Percentiles rank a stretch among this genome's conserved stretches.
Evolutionary conservation across 192 early-diverging fungal genomes (phyloP).

Genomic region (Mortierella antarctica): DNA sequence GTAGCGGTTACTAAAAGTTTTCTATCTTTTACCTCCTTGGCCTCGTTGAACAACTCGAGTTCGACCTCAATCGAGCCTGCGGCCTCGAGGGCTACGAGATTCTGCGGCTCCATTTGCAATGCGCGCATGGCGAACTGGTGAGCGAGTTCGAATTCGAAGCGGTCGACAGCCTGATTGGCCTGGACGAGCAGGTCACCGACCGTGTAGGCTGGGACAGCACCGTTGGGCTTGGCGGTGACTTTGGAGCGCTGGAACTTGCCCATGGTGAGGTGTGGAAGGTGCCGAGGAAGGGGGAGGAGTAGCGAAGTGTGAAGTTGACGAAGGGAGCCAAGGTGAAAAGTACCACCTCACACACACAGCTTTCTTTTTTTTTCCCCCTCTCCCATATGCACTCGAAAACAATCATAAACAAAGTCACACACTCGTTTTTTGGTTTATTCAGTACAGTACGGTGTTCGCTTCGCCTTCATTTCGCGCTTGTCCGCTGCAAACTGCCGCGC

Average conservation of each 20-base stretch:
- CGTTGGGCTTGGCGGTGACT: constrained; percentile 17
- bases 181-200: constrained; percentile 70
- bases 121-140: constrained; percentile 76
- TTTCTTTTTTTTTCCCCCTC: too few relatives aligned
- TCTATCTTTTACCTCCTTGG: constrained; percentile 60
- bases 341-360: too few relatives aligned
- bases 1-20: background rate
- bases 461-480: constrained; percentile 16
- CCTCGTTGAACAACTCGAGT: constrained; percentile 71
- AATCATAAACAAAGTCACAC: background rate
- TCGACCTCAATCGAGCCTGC: constrained; percentile 85
- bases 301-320: too few relatives aligned
- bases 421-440: background rate
- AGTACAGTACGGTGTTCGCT: background rate
- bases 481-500: constrained; percentile 37
- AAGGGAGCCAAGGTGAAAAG: too few relatives aligned
- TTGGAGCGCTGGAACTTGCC: constrained; percentile 49
- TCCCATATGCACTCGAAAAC: too few relatives aligned
- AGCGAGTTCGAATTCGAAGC: constrained; percentile 80
- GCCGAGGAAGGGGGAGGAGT: too few relatives aligned
- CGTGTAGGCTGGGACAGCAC: constrained; percentile 54
- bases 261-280: constrained; percentile 8
- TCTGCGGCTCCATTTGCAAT: constrained; percentile 66
- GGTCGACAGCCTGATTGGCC: constrained; percentile 77
- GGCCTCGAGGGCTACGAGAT: constrained; percentile 71